Conservation (phyloP, 2,329 filamentous ascomycete species). For the Aphanoascus verrucosus region DNA sequence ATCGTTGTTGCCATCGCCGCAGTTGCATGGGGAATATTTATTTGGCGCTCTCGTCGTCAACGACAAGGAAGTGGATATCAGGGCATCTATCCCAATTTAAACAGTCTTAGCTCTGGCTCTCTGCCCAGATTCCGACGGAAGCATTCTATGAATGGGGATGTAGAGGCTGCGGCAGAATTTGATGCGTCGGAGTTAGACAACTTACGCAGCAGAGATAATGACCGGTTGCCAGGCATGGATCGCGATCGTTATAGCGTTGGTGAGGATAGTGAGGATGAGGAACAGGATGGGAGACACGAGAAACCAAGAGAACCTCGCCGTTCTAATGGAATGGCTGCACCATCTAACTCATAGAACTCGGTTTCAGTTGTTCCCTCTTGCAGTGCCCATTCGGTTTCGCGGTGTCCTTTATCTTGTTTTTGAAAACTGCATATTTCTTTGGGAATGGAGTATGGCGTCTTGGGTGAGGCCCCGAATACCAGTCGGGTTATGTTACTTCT, state of each 20-base stretch:
- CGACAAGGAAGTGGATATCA: constrained; percentile 37
- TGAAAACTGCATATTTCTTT: constrained; percentile 7
- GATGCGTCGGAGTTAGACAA: constrained; percentile 52
- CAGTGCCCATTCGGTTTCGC: no score
- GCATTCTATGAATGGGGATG: constrained; percentile 35
- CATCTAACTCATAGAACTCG: not conserved
- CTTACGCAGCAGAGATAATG: constrained; percentile 29
- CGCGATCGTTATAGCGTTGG: constrained; percentile 40
- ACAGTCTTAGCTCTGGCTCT: constrained; percentile 23
- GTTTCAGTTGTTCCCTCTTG: not conserved
- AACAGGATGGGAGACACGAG: not conserved
- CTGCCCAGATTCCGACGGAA: constrained; percentile 41
- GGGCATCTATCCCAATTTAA: constrained; percentile 36
- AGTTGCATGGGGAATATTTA: constrained; percentile 60
- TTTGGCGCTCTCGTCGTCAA: constrained; percentile 47
- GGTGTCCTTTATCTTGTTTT: not conserved
- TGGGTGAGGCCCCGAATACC: not conserved
- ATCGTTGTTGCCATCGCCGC: constrained; percentile 69
- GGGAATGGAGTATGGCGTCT: constrained; percentile 1
- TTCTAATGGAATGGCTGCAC: not conserved
- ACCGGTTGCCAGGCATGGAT: constrained; percentile 18
- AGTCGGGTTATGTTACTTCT: not conserved
- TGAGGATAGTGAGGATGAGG: constrained; percentile 29
- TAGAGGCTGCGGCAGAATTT: constrained; percentile 50
- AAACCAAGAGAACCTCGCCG: not conserved